Percentiles rank a stretch among this genome's conserved stretches.
These are phyloP conservation scores for Manihot esculenta DNA, from an alignment of 441 rosid species.

Conservation along the genomic window DNA sequence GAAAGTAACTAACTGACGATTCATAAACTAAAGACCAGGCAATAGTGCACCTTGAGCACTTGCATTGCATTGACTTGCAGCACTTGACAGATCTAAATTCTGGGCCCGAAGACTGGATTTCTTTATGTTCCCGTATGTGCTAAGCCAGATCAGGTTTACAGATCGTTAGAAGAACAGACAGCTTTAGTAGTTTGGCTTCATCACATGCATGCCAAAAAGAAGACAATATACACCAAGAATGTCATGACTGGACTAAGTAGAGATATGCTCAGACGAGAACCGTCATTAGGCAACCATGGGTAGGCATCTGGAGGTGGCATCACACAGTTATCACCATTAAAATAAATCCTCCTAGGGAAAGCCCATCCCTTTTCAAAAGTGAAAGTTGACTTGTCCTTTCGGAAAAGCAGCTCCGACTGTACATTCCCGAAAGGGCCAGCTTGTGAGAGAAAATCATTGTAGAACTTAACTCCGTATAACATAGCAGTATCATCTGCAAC, in stretches of 20 bases:
- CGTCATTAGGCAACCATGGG: constrained; percentile 80
- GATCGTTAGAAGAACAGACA: constrained; percentile 19
- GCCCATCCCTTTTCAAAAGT: constrained; percentile 99
- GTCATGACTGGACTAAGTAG: constrained; percentile 21
- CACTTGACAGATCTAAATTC: constrained; percentile 11
- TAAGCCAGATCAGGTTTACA: constrained; percentile 10
- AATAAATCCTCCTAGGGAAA: constrained; percentile 86
- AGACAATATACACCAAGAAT: constrained; percentile 34
- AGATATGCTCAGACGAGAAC: constrained; percentile 38
- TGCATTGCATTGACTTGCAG: constrained; percentile 15
- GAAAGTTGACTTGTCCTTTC: constrained; percentile 72
- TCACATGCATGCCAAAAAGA: constrained; percentile 36
- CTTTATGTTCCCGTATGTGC: constrained; percentile 15
- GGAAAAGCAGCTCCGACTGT: constrained; percentile 85
- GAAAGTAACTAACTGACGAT: constrained; percentile 20
- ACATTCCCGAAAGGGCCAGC: constrained; percentile 86
- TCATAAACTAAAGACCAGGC: constrained; percentile 19
- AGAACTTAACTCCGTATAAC: constrained; percentile 87
- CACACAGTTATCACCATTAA: constrained; percentile 91
- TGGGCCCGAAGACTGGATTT: constrained; percentile 12
- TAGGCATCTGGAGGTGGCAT: constrained; percentile 97
- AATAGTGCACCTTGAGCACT: constrained; percentile 22
- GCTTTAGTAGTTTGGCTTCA: constrained; percentile 26
- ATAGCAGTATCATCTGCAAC: constrained; percentile 89
- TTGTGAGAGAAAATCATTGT: constrained; percentile 76